Conservation (phyloP, 2,329 filamentous ascomycete genomes). For the Ceratocystis albifundus region DNA sequence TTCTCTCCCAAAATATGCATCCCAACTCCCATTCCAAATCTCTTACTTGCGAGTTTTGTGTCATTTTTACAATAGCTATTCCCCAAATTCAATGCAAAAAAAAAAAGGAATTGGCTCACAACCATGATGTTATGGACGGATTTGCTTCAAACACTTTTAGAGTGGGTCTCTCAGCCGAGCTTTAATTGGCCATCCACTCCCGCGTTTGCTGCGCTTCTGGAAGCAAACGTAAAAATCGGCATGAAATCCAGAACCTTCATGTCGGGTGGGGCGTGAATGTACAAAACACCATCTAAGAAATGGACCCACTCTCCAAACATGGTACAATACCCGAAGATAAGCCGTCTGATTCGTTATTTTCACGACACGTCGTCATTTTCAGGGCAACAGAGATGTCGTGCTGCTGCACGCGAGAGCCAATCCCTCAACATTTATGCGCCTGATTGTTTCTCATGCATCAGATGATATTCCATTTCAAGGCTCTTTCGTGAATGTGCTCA, state of each 20-base stretch:
- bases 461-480: too few relatives aligned
- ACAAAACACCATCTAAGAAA: background rate
- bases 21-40: background rate
- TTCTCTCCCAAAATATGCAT: background rate
- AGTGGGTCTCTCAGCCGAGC: conserved; percentile 8
- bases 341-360: conserved; percentile 5
- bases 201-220: conserved; percentile 21
- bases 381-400: background rate
- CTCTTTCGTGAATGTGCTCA: background rate
- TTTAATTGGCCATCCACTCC: conserved; percentile 17
- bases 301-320: background rate
- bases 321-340: conserved; percentile 19
- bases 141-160: background rate
- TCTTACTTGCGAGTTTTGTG: background rate
- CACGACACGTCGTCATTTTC: background rate
- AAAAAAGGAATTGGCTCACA: background rate
- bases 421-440: too few relatives aligned
- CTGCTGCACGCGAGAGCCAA: too few relatives aligned
- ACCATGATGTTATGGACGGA: background rate
- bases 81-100: background rate
- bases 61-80: background rate
- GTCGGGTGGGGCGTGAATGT: conserved; percentile 14
- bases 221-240: conserved; percentile 18
- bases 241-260: conserved; percentile 16
- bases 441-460: too few relatives aligned